A percentile compares a stretch with the other conserved stretches of the same genome.
These are phyloP conservation scores for Erodium trifolium DNA, from an alignment of 441 rosid species.

Conservation along the genomic window DNA sequence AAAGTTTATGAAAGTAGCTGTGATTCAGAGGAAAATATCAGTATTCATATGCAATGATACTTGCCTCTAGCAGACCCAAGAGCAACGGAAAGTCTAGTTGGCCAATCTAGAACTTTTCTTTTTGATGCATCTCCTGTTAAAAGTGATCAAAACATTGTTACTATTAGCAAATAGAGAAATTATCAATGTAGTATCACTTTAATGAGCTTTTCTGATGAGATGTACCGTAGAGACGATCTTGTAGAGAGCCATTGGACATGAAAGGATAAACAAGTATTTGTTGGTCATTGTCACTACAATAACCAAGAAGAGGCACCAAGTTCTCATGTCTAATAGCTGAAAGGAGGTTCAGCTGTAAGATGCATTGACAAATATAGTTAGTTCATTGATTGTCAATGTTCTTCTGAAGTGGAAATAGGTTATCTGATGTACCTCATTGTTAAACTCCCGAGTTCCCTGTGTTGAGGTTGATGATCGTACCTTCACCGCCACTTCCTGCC, in stretches of 20 bases:
- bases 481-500: conserved; percentile 74
- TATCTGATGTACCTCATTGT: conserved; percentile 49
- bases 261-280: conserved; percentile 69
- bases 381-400: neutral
- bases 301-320: conserved; percentile 68
- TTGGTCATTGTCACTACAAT: conserved; percentile 59
- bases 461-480: conserved; percentile 69
- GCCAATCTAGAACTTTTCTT: conserved; percentile 66
- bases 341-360: conserved; percentile 54
- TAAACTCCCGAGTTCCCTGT: conserved; percentile 68
- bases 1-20: neutral
- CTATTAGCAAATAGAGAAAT: conserved; percentile 12
- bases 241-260: conserved; percentile 77
- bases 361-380: conserved; percentile 18
- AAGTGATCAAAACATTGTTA: conserved; percentile 6
- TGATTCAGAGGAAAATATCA: neutral
- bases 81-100: conserved; percentile 68
- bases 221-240: conserved; percentile 69
- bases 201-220: conserved; percentile 7
- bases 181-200: neutral
- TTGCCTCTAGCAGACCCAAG: conserved; percentile 71
- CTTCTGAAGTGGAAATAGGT: neutral
- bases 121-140: conserved; percentile 58
- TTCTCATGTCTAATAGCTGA: conserved; percentile 58
- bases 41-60: conserved; percentile 11